These are phyloP conservation scores for Teratosphaeria zuluensis DNA, from an alignment of 2,329 filamentous ascomycete species.

Conservation along the genomic window DNA sequence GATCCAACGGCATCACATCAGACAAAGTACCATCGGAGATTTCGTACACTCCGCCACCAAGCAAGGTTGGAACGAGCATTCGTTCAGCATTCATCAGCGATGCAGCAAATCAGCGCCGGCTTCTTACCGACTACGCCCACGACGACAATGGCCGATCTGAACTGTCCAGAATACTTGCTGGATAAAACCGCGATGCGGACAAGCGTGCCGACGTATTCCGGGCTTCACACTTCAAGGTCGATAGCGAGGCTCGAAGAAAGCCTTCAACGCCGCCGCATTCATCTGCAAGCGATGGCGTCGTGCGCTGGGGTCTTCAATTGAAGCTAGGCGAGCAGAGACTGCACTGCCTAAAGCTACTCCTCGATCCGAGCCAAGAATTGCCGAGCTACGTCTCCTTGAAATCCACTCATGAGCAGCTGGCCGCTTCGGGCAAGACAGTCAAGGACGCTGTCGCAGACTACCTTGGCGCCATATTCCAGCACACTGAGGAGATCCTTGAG, in stretches of 20 bases:
- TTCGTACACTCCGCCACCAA: slow-evolving; percentile 32
- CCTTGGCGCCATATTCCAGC: slow-evolving; percentile 60
- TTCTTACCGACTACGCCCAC: background rate
- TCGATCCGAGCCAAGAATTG: slow-evolving; percentile 68
- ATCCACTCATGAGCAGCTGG: slow-evolving; percentile 65
- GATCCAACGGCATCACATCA: slow-evolving; percentile 69
- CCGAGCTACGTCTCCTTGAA: slow-evolving; percentile 67
- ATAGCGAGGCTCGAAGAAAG: background rate
- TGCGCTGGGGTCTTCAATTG: slow-evolving; percentile 73
- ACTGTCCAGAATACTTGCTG: background rate
- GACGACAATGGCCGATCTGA: background rate
- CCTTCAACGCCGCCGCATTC: background rate
- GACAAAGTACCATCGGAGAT: slow-evolving; percentile 77
- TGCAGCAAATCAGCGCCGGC: background rate
- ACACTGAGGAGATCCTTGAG: slow-evolving; percentile 66
- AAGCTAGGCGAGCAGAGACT: slow-evolving; percentile 65
- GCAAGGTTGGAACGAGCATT: background rate
- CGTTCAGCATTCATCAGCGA: background rate
- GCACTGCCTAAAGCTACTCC: slow-evolving; percentile 71
- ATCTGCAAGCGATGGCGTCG: slow-evolving; percentile 1
- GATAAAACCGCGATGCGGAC: background rate
- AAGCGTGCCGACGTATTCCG: background rate
- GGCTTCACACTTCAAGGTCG: background rate
- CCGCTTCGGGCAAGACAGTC: slow-evolving; percentile 62
- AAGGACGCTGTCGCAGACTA: slow-evolving; percentile 70